These are phyloP conservation scores for Penicillium olsonii DNA, from an alignment of 2,329 filamentous ascomycete genomes.

Conservation along the genomic window DNA sequence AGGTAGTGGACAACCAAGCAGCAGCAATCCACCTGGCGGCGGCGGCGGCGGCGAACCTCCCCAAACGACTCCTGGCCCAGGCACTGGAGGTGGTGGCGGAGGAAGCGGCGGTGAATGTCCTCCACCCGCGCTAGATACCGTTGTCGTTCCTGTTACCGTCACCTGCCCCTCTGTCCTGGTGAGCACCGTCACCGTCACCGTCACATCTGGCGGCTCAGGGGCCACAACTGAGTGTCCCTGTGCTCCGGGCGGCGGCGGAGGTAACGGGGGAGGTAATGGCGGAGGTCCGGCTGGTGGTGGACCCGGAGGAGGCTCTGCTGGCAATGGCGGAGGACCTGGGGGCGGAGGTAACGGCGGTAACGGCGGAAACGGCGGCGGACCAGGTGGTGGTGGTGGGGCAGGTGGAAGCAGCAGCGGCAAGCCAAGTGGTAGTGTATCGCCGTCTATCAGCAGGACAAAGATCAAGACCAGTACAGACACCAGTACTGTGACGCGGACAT, in stretches of 20 bases:
- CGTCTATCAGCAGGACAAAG: not conserved
- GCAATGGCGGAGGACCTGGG: not conserved
- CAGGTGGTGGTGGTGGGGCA: not conserved
- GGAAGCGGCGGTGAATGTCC: not conserved
- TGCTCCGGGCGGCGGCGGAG: not conserved
- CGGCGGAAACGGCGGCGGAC: not conserved
- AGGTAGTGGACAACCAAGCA: not conserved
- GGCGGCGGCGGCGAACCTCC: not conserved
- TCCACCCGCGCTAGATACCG: not conserved
- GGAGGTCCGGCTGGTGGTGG: not conserved
- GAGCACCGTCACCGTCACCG: constrained; percentile 7
- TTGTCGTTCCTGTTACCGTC: constrained; percentile 3
- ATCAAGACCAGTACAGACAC: not conserved
- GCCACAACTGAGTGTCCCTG: not conserved
- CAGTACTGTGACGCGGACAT: constrained; percentile 1
- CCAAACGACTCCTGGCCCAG: not conserved
- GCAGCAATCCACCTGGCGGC: not conserved
- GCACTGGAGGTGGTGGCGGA: not conserved
- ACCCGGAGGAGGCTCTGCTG: not conserved
- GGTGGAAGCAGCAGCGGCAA: not conserved
- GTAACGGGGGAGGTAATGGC: not conserved
- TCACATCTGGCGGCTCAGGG: not conserved
- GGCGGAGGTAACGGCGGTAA: not conserved
- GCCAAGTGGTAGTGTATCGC: not conserved
- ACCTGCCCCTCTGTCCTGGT: constrained; percentile 1